Evolutionary conservation across 768 basidiomycete species (phyloP).

Genomic region (Boletus sp.): DNA sequence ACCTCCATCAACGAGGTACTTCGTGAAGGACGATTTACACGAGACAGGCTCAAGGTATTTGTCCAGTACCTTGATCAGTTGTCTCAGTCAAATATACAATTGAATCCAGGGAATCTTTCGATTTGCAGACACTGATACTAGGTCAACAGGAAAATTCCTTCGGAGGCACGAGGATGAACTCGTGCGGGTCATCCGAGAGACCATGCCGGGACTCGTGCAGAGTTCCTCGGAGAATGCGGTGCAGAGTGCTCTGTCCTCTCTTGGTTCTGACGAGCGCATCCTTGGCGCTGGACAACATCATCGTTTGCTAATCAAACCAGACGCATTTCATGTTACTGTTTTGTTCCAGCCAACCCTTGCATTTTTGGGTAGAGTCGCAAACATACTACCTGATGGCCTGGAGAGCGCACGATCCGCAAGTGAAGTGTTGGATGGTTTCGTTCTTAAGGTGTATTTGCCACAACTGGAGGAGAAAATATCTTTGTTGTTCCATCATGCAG

Average conservation of each 20-base stretch:
- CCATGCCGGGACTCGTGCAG: constrained; percentile 90
- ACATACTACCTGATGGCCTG: constrained; percentile 67
- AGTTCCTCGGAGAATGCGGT: constrained; percentile 59
- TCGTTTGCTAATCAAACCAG: constrained; percentile 78
- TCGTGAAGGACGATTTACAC: constrained; percentile 71
- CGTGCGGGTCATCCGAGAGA: constrained; percentile 77
- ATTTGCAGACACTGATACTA: constrained; percentile 86
- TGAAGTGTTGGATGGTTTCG: constrained; percentile 85
- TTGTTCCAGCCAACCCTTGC: constrained; percentile 92
- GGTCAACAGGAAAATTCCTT: constrained; percentile 62
- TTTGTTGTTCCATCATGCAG: constrained; percentile 78
- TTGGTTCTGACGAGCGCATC: constrained; percentile 71
- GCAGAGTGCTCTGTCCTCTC: constrained; percentile 54
- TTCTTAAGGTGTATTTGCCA: constrained; percentile 87
- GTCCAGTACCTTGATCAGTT: not conserved
- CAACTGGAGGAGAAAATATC: constrained; percentile 95
- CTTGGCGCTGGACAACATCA: constrained; percentile 77
- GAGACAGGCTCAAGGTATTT: constrained; percentile 76
- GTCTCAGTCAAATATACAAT: not conserved
- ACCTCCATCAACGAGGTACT: constrained; percentile 93
- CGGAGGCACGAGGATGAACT: constrained; percentile 82
- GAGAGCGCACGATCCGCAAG: constrained; percentile 66
- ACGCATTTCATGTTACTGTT: constrained; percentile 91
- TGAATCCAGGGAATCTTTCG: constrained; percentile 73
- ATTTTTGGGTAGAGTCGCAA: constrained; percentile 72